Base-by-base conservation (phyloP, 805 yeast species). In the Clavispora fructus region DNA sequence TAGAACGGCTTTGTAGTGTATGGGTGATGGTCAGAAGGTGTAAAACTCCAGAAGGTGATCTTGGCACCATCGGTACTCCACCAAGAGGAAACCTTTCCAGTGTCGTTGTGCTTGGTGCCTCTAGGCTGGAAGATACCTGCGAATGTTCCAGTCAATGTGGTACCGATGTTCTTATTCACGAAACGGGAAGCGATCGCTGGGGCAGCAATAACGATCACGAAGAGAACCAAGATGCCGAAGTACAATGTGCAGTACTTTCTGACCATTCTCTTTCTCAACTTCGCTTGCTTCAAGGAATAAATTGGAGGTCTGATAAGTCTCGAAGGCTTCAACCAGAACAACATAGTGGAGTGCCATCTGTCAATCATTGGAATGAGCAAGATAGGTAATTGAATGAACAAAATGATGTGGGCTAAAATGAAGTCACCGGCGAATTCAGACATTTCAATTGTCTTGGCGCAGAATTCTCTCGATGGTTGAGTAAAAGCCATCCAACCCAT, bases 241-340 rank as follows among this genome's bases (percentile, higher is more conserved):
- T 83, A 94, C 65, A 95, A 74, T 10, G 87, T 69, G 52, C 95
- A 83, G 77, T 94, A 94, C 72, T 89, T 90, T 71, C 87, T 83
- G 32, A 94, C 96, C 95, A 94, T 92, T 75, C 99, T 85, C 85
- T 86, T 89, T 67, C 99, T 86, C 69, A 91, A 82, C 73, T 88
- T 85, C 47, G 95, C 92, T 75, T 94, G 98, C 74, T 94, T 94
- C 73, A 92, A 76, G 16, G 98, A 89, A 74, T 89, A 91, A 65
- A 94, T 90, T 60, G 99, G 98, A 51, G 97, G 97, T 71, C 98
- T 87, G 63, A 94, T 91, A 74, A 90, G 96, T 73, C 95, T 85
- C 52, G 94, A 69, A 47, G 99, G 99, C 67, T 89, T 87, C 73
- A 95, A 85, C 99, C 99, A 94, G 85, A 94, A 94, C 71, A 94